Evolutionary conservation across 2,329 filamentous ascomycete genomes (phyloP), one percentile per base, ranked within the genome.

Genomic region (Ophiognomonia clavigignenti-juglandacearum): DNA sequence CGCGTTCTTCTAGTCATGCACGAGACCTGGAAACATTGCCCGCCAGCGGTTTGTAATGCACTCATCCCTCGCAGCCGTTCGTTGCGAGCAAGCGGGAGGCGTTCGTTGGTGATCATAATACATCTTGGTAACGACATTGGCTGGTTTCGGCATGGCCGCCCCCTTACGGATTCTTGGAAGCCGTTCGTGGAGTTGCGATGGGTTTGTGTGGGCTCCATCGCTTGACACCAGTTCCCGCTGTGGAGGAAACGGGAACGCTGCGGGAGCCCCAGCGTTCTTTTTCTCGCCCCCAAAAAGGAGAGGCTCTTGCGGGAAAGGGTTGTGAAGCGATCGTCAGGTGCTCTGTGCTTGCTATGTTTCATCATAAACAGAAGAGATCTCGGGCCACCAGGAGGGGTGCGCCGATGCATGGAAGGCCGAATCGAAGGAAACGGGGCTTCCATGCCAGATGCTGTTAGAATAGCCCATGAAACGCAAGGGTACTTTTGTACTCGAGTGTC

Each of bases 121-220:
- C 36, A 22, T 9, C 32, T n/a, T 23, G 43, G 22, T 39, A 37
- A 32, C n/a, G 32, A 36, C 26, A 39, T 37, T 36, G 41, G 40
- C 16, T 26, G 24, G 11, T 14, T 27, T 52, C 50, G 50, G 50
- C 35, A 49, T 49, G 43, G 39, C 50, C 50, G 50, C 38, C 39
- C 29, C 36, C 36, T 45, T 45, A 39, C 19, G 43, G 22, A 16
- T 11, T 32, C 3, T 27, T 11, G 19, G n/a, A 18, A 29, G 24
- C 10, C 20, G 42, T 38, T 43, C 26, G 19, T 41, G 42, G 39
- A 32, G 39, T 26, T n/a, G n/a, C n/a, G n/a, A n/a, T n/a, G n/a
- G 24, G 6, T 6, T 10, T 26, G 27, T 35, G 41, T 31, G 20
- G 40, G 39, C 35, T 39, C 42, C 38, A 44, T 39, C 22, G 44